Conservation (phyloP, 192 early-diverging fungal species). For the Coemansia sp. region DNA sequence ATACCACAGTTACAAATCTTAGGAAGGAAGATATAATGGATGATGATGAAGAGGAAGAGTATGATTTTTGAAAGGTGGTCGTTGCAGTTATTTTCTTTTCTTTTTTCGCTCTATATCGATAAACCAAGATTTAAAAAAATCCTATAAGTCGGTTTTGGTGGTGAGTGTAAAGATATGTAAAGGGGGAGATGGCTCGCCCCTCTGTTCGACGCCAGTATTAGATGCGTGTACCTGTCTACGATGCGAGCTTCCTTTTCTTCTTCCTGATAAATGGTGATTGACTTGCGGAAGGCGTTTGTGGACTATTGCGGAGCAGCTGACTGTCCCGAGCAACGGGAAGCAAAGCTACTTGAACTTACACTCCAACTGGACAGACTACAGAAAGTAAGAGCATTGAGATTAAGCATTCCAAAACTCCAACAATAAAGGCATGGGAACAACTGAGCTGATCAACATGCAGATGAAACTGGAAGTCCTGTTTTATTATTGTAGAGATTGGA, state of each 20-base stretch:
- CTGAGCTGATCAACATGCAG: not conserved
- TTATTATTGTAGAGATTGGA: slow-evolving; percentile 26
- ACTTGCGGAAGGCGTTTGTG: slow-evolving; percentile 25
- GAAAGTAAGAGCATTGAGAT: slow-evolving; percentile 15
- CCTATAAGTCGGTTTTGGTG: not conserved
- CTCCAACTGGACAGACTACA: slow-evolving; percentile 20
- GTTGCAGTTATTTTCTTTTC: not conserved
- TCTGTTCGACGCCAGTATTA: slow-evolving; percentile 3
- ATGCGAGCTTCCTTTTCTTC: not conserved
- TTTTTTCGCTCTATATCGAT: not conserved
- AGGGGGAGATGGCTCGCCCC: not conserved
- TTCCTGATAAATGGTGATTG: slow-evolving; percentile 18
- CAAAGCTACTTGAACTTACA: slow-evolving; percentile 14
- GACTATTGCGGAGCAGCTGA: slow-evolving; percentile 23
- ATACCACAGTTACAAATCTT: slow-evolving; percentile 25
- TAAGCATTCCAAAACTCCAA: not conserved
- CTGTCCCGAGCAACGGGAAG: slow-evolving; percentile 1
- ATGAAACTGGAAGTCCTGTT: no score
- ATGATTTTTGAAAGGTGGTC: not conserved
- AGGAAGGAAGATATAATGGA: slow-evolving; percentile 19
- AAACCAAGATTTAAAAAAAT: not conserved
- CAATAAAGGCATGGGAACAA: not conserved
- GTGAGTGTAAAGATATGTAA: not conserved
- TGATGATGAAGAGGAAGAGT: slow-evolving; percentile 16
- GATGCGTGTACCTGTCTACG: not conserved